phyloP scores from a whole-genome alignment of 2,329 filamentous ascomycete genomes.

The Colletotrichum sp. region DNA sequence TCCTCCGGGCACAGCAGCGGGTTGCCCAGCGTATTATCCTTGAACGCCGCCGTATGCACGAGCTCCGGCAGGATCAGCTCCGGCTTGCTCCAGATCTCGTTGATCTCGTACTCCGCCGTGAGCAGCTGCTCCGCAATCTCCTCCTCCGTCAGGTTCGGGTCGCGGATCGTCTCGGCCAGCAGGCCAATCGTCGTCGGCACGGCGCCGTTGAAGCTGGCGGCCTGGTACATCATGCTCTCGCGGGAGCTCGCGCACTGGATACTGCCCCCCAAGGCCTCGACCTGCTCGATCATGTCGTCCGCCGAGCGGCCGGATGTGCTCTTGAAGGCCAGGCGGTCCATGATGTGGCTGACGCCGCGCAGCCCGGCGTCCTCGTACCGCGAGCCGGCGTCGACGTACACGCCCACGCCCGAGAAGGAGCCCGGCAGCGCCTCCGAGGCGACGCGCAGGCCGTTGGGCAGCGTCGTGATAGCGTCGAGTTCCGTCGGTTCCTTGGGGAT shows the following conservation, averaged over 20 bases:
- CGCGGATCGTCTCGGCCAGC: conserved; percentile 91
- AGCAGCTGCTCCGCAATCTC: conserved; percentile 88
- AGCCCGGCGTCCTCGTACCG: conserved; percentile 88
- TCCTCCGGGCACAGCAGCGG: conserved; percentile 91
- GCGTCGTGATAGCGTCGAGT: conserved; percentile 84
- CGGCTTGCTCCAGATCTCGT: conserved; percentile 95
- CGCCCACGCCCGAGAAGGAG: conserved; percentile 92
- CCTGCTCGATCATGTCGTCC: conserved; percentile 85
- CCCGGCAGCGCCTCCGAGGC: conserved; percentile 94
- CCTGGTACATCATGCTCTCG: conserved; percentile 98
- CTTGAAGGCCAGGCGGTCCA: conserved; percentile 96
- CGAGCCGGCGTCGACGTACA: conserved; percentile 95
- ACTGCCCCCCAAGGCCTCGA: conserved; percentile 91
- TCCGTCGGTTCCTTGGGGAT: conserved; percentile 72
- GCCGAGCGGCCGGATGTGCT: conserved; percentile 74
- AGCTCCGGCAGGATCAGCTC: conserved; percentile 95
- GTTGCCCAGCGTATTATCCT: conserved; percentile 94
- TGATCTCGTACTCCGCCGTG: conserved; percentile 94
- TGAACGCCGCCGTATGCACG: conserved; percentile 93
- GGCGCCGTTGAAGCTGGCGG: conserved; percentile 93
- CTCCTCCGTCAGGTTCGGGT: conserved; percentile 82
- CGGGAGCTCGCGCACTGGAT: conserved; percentile 96
- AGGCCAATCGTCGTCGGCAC: conserved; percentile 83
- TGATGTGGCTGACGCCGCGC: conserved; percentile 91
- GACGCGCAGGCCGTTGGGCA: conserved; percentile 91